A percentile compares a stretch with the other conserved stretches of the same genome.
These are phyloP conservation scores for Rhododendron williamsianum DNA, from an alignment of 148 eudicot genomes.

Conservation along the genomic window DNA sequence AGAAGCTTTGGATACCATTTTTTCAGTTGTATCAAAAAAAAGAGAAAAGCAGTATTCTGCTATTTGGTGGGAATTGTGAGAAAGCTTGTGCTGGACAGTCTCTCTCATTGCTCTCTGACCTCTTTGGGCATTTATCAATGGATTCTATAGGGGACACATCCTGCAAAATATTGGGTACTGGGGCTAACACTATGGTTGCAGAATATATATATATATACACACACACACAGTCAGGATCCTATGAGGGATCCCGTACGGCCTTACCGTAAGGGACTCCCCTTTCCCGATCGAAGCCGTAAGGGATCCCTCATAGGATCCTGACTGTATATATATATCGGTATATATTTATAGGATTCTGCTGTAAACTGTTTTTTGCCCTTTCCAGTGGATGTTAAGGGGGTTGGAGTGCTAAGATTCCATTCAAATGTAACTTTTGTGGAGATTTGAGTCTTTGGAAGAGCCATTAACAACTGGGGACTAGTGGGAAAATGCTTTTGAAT, in stretches of 20 bases:
- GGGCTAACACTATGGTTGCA: background rate
- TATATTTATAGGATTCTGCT: too few relatives aligned
- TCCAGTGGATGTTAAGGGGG: background rate
- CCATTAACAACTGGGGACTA: background rate
- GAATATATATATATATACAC: too few relatives aligned
- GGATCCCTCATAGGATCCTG: too few relatives aligned
- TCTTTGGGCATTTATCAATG: background rate
- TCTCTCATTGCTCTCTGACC: background rate
- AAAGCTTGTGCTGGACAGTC: background rate
- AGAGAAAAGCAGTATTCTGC: background rate
- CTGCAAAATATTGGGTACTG: background rate
- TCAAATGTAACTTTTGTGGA: background rate
- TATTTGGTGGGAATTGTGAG: background rate
- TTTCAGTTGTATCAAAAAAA: background rate
- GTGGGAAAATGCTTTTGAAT: background rate
- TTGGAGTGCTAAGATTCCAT: background rate
- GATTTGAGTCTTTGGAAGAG: background rate
- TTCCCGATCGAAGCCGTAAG: too few relatives aligned
- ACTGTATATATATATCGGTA: too few relatives aligned
- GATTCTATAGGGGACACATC: background rate
- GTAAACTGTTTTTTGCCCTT: background rate
- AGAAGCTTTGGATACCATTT: background rate
- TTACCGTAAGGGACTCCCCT: too few relatives aligned
- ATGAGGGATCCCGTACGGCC: too few relatives aligned
- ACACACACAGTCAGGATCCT: too few relatives aligned